Base-by-base conservation (phyloP, 768 basidiomycete species). In the Lactarius trivialis region DNA sequence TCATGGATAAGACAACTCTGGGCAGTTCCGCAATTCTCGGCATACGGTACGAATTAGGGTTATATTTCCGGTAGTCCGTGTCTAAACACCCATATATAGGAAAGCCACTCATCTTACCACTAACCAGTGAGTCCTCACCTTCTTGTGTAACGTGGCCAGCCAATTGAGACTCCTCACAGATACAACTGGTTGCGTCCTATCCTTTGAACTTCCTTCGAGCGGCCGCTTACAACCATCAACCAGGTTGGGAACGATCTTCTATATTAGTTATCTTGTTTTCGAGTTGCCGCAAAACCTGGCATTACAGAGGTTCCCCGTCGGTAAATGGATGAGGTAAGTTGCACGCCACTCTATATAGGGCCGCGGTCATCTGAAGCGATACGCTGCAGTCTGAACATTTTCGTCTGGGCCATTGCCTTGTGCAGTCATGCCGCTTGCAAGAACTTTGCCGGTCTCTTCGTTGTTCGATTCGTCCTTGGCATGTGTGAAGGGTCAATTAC, bases 161-260 rank as follows among this genome's bases (percentile, higher is more conserved):
- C 17, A 52, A 30, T 49, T 3, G 21, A 61, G 12, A 43, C 15
- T 28, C 15, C 30, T 26, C 48, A 8, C 51, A 86, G 85, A 71
- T 88, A 86, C 65, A 86, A 86, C 72, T 87, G 86, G 85, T 84
- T 72, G 52, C 2, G 64, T 34, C 43, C 21, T 21, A 1, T 21
- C n/a, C 48, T 49, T 48, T 21, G 3, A n/a, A 34, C 34, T 5
- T 8, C 9, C 14, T 30, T 15, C 21, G 1, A 21, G 2, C 21
- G 7, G 32, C 14, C 14, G 19, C 9, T 24, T 14, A 28, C 17
- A 55, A 21, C 11, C n/a, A 6, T 21, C 19, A 32, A n/a, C 21
- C 55, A 87, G 86, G 88, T 81, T 89, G 9, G 87, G 88, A 15
- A 88, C 87, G 5, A 81, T 89, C 37, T 88, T 88, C 70, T 89